Percentiles rank a stretch among this genome's conserved stretches.
Conservation (phyloP, 192 early-diverging fungal species). For the Coemansia sp. region DNA sequence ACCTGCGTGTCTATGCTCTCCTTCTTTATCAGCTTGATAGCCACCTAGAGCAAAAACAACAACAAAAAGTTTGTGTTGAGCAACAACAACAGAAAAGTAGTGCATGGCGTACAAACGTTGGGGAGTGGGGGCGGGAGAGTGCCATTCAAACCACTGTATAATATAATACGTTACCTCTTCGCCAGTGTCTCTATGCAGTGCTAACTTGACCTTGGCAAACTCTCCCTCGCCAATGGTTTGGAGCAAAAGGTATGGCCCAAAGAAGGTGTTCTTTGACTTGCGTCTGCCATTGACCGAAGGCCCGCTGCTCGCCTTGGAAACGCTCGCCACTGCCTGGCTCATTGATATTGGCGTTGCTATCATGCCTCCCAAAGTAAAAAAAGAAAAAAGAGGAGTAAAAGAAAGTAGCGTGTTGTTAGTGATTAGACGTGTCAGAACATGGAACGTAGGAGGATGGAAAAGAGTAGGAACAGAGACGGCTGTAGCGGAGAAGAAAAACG, state of each 20-base stretch:
- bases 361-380: constrained; percentile 19
- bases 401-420: not conserved
- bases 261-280: constrained; percentile 60
- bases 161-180: constrained; percentile 58
- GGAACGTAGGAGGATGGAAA: constrained; percentile 19
- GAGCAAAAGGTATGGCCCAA: constrained; percentile 89
- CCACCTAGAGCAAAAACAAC: constrained; percentile 59
- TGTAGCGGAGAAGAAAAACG: not conserved
- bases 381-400: constrained; percentile 6
- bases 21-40: constrained; percentile 94
- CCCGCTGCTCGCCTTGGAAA: constrained; percentile 39
- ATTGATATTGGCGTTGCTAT: constrained; percentile 51
- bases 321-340: constrained; percentile 53
- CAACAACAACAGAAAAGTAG: not conserved
- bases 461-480: constrained; percentile 2
- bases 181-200: constrained; percentile 72
- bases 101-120: not conserved
- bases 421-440: not conserved
- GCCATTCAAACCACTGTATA: too few species aligned
- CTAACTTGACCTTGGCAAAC: constrained; percentile 97
- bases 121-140: not conserved
- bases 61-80: not conserved
- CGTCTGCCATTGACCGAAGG: constrained; percentile 41
- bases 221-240: constrained; percentile 98
- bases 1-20: constrained; percentile 80